Base-by-base conservation (phyloP, 306 rosid species). In the Casuarina glauca region DNA sequence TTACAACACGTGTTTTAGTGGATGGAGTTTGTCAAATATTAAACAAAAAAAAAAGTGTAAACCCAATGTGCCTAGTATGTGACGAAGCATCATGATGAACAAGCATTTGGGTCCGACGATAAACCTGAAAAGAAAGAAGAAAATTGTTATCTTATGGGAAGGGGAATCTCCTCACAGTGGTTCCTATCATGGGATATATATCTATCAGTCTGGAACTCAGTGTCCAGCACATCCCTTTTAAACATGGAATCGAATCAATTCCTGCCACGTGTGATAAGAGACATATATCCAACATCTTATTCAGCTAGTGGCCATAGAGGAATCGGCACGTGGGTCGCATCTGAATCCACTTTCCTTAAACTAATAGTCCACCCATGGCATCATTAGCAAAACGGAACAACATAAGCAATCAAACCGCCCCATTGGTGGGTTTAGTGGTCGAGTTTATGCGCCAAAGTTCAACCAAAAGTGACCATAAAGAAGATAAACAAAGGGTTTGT, bases 351-450 rank as follows among this genome's bases (percentile, higher is more conserved):
- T 42, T 70, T 73, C 4, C 19, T 68, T 57, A 52, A 48, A 48
- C 6, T 9, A 63, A 11, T 46, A 67, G 73, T 74, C 48, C 53
- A 70, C 78, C 84, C 64, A 80, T 63, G 48, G 75, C 67, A 75
- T 53, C 66, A 63, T 43, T 83, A 75, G 54, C 64, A 20, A 4
- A 44, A 70, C 44, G 20, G n/a, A 60, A 41, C 74, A 66, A 63
- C 41, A 44, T 78, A 17, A 75, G 35, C 63, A 69, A 38, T 20
- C n/a, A 74, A 61, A 82, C 87, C 85, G 87, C 81, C 87, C 90
- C 85, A 80, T 74, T 78, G 81, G 62, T 53, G 78, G 53, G 50
- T 72, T 13, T 53, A 79, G 82, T 81, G 83, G 78, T 46, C 54
- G 44, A 66, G 72, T 67, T 69, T 61, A 32, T 55, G 64, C 55